These are phyloP conservation scores for Candida sanyaensis DNA, from an alignment of 1,139 yeast genomes.

Conservation along the genomic window DNA sequence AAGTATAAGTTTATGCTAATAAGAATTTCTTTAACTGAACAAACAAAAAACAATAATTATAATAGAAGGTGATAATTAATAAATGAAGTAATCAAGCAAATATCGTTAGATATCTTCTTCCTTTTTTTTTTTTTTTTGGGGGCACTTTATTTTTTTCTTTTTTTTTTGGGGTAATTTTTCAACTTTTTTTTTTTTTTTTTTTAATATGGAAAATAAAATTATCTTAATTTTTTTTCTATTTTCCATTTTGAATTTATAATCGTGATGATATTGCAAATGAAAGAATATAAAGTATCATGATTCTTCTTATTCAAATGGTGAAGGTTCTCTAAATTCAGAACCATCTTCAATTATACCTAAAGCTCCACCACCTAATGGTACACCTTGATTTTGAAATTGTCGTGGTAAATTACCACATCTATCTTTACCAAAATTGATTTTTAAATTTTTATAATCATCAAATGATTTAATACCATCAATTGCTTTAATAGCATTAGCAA, in stretches of 20 bases:
- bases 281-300: no score
- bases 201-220: no score
- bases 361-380: slow-evolving; percentile 13
- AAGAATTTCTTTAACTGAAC: background rate
- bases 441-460: slow-evolving; percentile 58
- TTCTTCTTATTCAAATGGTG: slow-evolving; percentile 3
- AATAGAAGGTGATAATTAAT: no score
- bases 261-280: no score
- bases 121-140: no score
- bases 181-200: no score
- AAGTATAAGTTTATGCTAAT: background rate
- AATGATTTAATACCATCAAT: slow-evolving; percentile 60
- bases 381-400: slow-evolving; percentile 39
- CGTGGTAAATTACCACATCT: slow-evolving; percentile 87
- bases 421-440: slow-evolving; percentile 85
- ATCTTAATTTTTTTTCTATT: no score
- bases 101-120: no score
- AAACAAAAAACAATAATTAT: background rate
- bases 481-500: slow-evolving; percentile 82
- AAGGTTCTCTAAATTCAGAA: slow-evolving; percentile 11
- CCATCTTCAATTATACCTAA: slow-evolving; percentile 21
- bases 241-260: no score
- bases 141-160: no score
- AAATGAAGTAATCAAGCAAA: no score
- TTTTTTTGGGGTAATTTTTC: no score